Percentiles rank a stretch among this genome's conserved stretches.
Conservation (phyloP, 352 stramenopile genomes). For the Peronosclerospora sorghi region DNA sequence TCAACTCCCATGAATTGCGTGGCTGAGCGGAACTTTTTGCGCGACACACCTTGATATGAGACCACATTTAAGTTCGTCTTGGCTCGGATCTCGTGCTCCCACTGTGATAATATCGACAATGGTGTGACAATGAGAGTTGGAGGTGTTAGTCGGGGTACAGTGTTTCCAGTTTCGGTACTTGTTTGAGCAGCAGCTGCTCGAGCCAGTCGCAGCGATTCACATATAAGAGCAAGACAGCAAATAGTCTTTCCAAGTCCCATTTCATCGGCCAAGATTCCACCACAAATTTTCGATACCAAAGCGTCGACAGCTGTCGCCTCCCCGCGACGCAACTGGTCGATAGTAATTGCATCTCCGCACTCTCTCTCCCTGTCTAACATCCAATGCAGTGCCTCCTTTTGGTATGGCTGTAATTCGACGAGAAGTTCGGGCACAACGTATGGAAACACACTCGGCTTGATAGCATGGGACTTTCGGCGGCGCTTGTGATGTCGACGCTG, state of each 20-base stretch:
- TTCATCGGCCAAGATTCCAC: constrained; percentile 80
- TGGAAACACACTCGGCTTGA: constrained; percentile 30
- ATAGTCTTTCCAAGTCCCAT: constrained; percentile 89
- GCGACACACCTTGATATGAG: constrained; percentile 54
- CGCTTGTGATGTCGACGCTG: constrained; percentile 30
- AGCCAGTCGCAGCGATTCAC: constrained; percentile 40
- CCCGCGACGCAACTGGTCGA: constrained; percentile 21
- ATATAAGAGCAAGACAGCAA: constrained; percentile 72
- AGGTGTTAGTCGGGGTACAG: constrained; percentile 31
- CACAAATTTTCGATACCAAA: constrained; percentile 35
- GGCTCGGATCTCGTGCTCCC: constrained; percentile 69
- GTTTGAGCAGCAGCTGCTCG: constrained; percentile 21
- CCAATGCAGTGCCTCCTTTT: constrained; percentile 81
- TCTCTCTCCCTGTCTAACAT: constrained; percentile 68
- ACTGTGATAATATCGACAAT: constrained; percentile 78
- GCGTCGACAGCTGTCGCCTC: constrained; percentile 23
- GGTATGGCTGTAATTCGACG: constrained; percentile 67
- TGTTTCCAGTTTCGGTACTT: constrained; percentile 13
- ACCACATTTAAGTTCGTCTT: constrained; percentile 72
- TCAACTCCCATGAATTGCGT: constrained; percentile 74
- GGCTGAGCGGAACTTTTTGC: constrained; percentile 47
- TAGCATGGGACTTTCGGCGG: constrained; percentile 28
- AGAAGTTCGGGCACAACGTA: constrained; percentile 39
- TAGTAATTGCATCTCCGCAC: constrained; percentile 10
- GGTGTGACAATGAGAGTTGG: constrained; percentile 73